Base-by-base conservation (phyloP, 2,329 filamentous ascomycete species). In the Fusarium sterilihyphosum region DNA sequence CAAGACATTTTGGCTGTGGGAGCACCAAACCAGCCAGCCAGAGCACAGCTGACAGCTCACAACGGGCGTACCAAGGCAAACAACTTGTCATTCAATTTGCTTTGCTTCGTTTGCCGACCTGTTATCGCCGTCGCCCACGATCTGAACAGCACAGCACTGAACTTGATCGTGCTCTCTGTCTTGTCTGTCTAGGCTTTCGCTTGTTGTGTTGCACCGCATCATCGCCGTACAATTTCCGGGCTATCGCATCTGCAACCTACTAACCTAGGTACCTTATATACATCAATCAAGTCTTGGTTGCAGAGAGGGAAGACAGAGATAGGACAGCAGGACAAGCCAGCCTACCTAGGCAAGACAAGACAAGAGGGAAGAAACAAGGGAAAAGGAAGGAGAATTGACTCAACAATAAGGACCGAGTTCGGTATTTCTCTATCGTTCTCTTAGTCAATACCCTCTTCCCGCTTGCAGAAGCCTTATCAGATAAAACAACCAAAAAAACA, bases 401-500 rank as follows among this genome's bases (percentile, higher is more conserved):
- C 61, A 71, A 73, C 65, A 60, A 53, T 31, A 58, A 44, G 40
- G 71, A 72, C 71, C 71, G 50, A 69, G 61, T 59, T 56, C 59
- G 62, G 67, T 74, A 69, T 38, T 35, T 38, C 33, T 59, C 31
- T 73, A 59, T 69, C 67, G 63, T 54, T 70, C 63, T 70, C 71
- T 76, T 74, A 78, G 76, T 75, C 72, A 74, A 75, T 61, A 62
- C 53, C 57, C 62, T 73, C 75, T 77, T 72, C 77, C 77, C 75
- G 75, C 75, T 74, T 75, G 72, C 73, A 69, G 33, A 63, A 62
- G 75, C 70, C 77, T 78, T 78, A 78, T 78, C 77, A 78, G 77
- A 74, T 76, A 77, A 71, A 60, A 72, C 60, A 49, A 49, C 26
- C 46, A 16, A 9, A n/a, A 59, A 50, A n/a, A 37, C 11, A 64